These are phyloP conservation scores for apple (Malus domestica) DNA, from an alignment of 306 rosid species.

Conservation along the genomic window DNA sequence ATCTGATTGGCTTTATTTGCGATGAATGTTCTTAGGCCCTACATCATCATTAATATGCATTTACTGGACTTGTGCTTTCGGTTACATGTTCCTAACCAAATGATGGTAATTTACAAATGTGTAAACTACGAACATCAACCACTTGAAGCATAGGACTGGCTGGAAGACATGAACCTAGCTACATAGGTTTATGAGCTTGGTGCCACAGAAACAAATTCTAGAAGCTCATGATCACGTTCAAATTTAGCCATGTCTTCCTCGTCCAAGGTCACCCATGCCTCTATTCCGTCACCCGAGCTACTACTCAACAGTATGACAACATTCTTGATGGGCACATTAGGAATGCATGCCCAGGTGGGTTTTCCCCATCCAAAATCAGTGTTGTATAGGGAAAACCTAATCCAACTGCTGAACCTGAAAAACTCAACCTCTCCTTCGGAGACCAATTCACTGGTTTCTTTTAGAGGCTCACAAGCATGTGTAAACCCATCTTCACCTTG, in stretches of 20 bases:
- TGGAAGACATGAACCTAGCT: background rate
- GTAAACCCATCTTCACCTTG: slow-evolving; percentile 1
- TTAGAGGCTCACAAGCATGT: background rate
- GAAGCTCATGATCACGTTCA: background rate
- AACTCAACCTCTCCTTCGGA: background rate
- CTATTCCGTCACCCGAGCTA: slow-evolving; percentile 1
- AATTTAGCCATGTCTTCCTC: slow-evolving; percentile 1
- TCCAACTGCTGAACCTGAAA: slow-evolving; percentile 16
- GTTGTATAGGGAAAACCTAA: slow-evolving; percentile 6
- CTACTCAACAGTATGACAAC: slow-evolving; percentile 2
- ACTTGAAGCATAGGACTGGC: background rate
- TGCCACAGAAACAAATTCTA: slow-evolving; percentile 5
- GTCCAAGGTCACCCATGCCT: slow-evolving; percentile 13
- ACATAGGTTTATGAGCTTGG: background rate
- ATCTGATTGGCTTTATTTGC: background rate
- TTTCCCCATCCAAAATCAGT: slow-evolving; percentile 20
- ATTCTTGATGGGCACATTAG: slow-evolving; percentile 3
- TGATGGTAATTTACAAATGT: background rate
- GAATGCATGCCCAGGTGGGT: slow-evolving; percentile 15
- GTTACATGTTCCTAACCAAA: background rate
- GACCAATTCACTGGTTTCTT: background rate
- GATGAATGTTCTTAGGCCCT: background rate
- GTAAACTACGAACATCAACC: background rate
- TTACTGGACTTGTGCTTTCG: background rate
- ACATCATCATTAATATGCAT: background rate